A percentile compares a stretch with the other conserved stretches of the same genome.
phyloP scores from a whole-genome alignment of 2,329 filamentous ascomycete genomes.

The Apiospora aurea region DNA sequence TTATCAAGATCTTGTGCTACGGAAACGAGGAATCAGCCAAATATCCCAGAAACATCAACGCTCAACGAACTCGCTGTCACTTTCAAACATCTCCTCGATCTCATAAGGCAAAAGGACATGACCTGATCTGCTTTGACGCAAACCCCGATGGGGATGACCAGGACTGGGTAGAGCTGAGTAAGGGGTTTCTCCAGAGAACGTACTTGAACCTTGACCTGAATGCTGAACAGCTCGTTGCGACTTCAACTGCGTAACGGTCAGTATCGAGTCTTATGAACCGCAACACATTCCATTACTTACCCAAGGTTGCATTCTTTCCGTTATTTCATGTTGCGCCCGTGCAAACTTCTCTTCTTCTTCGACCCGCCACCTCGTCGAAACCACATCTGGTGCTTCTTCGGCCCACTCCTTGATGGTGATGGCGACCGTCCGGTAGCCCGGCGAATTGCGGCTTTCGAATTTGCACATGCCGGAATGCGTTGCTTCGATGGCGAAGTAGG shows the following conservation, averaged over 20 bases:
- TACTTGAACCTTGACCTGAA: constrained; percentile 38
- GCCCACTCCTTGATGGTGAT: constrained; percentile 60
- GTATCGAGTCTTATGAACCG: background rate
- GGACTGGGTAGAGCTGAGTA: constrained; percentile 3
- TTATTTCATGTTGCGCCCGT: constrained; percentile 52
- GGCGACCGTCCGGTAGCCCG: constrained; percentile 66
- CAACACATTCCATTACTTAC: constrained; percentile 34
- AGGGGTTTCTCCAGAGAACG: constrained; percentile 37
- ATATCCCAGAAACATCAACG: constrained; percentile 32
- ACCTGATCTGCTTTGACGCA: constrained; percentile 36
- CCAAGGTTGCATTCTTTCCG: constrained; percentile 53
- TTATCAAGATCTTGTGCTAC: constrained; percentile 44
- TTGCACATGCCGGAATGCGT: constrained; percentile 51
- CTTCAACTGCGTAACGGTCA: constrained; percentile 37
- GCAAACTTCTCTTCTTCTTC: constrained; percentile 62
- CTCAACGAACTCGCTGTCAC: constrained; percentile 23
- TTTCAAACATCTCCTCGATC: constrained; percentile 40
- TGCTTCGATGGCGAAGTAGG: constrained; percentile 69
- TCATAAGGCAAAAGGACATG: constrained; percentile 40
- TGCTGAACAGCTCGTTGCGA: constrained; percentile 37
- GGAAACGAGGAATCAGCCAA: constrained; percentile 42
- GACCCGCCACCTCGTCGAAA: constrained; percentile 64
- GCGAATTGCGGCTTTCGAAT: constrained; percentile 62
- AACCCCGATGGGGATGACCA: constrained; percentile 23
- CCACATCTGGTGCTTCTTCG: constrained; percentile 59